Evolutionary conservation across 805 yeast genomes (phyloP).

Genomic region (Yamadazyma olivae): DNA sequence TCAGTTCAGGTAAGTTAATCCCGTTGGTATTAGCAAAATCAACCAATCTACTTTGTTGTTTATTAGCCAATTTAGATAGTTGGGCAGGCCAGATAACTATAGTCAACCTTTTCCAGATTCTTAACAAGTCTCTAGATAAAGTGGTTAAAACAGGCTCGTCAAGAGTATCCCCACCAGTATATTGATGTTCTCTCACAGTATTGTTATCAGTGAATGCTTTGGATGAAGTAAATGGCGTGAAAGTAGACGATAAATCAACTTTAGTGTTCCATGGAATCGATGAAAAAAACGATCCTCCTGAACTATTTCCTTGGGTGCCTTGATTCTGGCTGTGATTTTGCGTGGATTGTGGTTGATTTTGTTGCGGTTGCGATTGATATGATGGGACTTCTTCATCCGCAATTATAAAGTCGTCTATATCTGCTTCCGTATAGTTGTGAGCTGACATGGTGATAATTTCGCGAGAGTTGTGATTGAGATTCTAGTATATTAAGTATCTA

Average conservation of each 20-base stretch:
- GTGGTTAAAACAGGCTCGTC: slow-evolving; percentile 68
- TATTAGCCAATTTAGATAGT: slow-evolving; percentile 30
- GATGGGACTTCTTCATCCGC: slow-evolving; percentile 30
- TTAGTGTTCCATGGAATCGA: slow-evolving; percentile 11
- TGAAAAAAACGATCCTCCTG: neutral
- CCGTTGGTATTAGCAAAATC: slow-evolving; percentile 36
- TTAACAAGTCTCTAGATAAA: slow-evolving; percentile 36
- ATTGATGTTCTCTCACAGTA: slow-evolving; percentile 46
- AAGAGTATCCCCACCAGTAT: slow-evolving; percentile 66
- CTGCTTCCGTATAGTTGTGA: slow-evolving; percentile 8
- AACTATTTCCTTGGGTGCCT: neutral
- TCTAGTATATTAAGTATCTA: neutral
- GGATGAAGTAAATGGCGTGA: slow-evolving; percentile 26
- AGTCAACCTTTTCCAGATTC: slow-evolving; percentile 33
- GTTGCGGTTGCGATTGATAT: too few species aligned
- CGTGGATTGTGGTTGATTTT: too few species aligned
- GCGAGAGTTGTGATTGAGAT: too few species aligned
- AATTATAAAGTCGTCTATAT: slow-evolving; percentile 32
- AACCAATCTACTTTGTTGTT: slow-evolving; percentile 31
- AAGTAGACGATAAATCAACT: slow-evolving; percentile 34
- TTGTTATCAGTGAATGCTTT: slow-evolving; percentile 19
- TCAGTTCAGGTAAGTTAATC: slow-evolving; percentile 32
- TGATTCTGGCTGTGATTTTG: neutral
- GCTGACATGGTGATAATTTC: too few species aligned
- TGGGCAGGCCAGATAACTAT: slow-evolving; percentile 46